Percentiles rank a stretch among this genome's conserved stretches.
These are phyloP conservation scores for Polygonum maritimum DNA, from an alignment of 148 eudicot species.

Conservation along the genomic window DNA sequence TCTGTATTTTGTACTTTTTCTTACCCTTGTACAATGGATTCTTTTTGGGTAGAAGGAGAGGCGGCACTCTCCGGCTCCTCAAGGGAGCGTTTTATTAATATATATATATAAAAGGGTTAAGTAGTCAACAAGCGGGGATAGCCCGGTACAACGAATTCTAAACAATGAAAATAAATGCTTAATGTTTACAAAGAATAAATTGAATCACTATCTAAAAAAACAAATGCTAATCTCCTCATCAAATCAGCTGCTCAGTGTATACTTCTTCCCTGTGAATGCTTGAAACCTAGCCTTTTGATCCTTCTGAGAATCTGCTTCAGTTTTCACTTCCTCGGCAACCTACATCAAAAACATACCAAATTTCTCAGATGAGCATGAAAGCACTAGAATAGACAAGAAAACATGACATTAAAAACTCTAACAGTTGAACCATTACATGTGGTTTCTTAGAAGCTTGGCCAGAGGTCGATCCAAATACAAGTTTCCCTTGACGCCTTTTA, in stretches of 20 bases:
- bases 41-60: too few relatives aligned
- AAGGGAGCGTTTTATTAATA: too few relatives aligned
- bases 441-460: neutral
- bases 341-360: neutral
- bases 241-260: neutral
- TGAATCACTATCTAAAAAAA: neutral
- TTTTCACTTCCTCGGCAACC: neutral
- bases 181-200: neutral
- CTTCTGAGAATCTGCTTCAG: neutral
- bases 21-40: neutral
- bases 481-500: neutral
- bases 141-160: too few relatives aligned
- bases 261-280: neutral
- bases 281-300: neutral
- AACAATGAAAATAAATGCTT: too few relatives aligned
- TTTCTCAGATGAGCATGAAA: neutral
- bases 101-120: too few relatives aligned
- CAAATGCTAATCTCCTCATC: neutral
- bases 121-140: too few relatives aligned
- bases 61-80: too few relatives aligned
- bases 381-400: neutral
- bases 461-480: neutral
- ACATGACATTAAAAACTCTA: neutral
- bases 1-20: neutral
- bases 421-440: neutral